These are phyloP conservation scores for Pythium aristosporum DNA, from an alignment of 352 stramenopile genomes.

Conservation along the genomic window DNA sequence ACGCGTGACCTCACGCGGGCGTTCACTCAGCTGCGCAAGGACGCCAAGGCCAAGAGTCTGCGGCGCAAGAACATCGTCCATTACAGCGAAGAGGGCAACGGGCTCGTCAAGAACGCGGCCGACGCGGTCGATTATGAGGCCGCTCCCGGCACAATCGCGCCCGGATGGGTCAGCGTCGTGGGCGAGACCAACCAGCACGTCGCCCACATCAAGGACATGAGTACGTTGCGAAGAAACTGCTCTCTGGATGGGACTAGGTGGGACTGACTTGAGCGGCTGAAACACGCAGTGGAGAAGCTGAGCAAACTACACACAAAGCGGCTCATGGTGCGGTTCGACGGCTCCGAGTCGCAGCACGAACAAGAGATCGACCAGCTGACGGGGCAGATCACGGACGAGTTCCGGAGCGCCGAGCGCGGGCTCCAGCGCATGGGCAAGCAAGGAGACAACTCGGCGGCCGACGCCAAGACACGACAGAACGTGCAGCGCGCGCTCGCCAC, in stretches of 20 bases:
- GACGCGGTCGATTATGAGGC: conserved; percentile 36
- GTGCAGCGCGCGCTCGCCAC: conserved; percentile 91
- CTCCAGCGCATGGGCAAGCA: conserved; percentile 76
- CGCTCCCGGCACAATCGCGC: conserved; percentile 41
- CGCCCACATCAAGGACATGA: conserved; percentile 76
- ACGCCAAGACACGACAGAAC: conserved; percentile 85
- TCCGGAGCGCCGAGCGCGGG: conserved; percentile 73
- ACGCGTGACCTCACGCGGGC: conserved; percentile 74
- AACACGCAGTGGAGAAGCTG: conserved; percentile 75
- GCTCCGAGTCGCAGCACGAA: conserved; percentile 83
- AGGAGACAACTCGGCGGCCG: conserved; percentile 68
- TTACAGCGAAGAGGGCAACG: conserved; percentile 65
- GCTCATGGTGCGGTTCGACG: conserved; percentile 86
- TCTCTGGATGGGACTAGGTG: background rate
- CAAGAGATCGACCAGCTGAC: conserved; percentile 83
- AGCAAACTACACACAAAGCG: conserved; percentile 83
- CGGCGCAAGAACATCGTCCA: conserved; percentile 83
- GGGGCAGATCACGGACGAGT: conserved; percentile 79
- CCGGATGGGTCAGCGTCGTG: conserved; percentile 80
- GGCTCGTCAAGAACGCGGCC: conserved; percentile 57
- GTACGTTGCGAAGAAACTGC: conserved; percentile 36
- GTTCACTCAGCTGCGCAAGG: conserved; percentile 67
- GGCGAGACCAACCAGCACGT: conserved; percentile 81
- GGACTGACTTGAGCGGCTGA: background rate
- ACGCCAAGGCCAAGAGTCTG: conserved; percentile 83